These are phyloP conservation scores for Cyclotella baltica DNA, from an alignment of 108 stramenopile species.

Conservation along the genomic window DNA sequence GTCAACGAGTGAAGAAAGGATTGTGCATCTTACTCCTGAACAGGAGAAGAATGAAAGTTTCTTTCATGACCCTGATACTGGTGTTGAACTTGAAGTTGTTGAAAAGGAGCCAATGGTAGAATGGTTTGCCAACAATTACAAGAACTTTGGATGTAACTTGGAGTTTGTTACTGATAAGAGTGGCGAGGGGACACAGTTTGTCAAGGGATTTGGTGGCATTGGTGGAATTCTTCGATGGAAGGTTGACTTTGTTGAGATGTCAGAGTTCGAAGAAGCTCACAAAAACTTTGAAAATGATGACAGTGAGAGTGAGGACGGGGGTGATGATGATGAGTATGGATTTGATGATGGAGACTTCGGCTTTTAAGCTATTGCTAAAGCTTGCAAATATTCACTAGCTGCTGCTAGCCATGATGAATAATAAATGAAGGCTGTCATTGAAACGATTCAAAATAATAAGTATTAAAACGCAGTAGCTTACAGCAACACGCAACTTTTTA, in stretches of 20 bases:
- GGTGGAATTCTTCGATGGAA: slow-evolving; percentile 99
- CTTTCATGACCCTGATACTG: slow-evolving; percentile 90
- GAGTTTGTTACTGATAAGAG: slow-evolving; percentile 98
- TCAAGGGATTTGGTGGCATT: slow-evolving; percentile 99
- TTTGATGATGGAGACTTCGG: slow-evolving; percentile 92
- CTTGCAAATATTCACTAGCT: background rate
- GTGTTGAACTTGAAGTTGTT: slow-evolving; percentile 93
- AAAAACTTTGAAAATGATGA: slow-evolving; percentile 59
- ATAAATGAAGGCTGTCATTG: too few species aligned
- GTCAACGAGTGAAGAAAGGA: slow-evolving; percentile 81
- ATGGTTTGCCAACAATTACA: slow-evolving; percentile 99
- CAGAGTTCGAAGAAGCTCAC: slow-evolving; percentile 75
- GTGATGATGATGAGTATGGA: slow-evolving; percentile 80
- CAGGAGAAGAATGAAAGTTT: slow-evolving; percentile 88
- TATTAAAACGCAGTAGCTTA: too few species aligned
- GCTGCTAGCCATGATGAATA: too few species aligned
- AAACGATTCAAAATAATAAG: too few species aligned
- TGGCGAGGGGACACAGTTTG: slow-evolving; percentile 98
- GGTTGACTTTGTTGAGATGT: slow-evolving; percentile 94
- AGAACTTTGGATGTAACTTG: slow-evolving; percentile 94
- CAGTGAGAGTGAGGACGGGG: slow-evolving; percentile 65
- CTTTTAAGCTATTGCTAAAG: slow-evolving; percentile 62
- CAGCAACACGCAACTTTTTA: too few species aligned
- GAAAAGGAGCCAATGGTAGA: slow-evolving; percentile 95
- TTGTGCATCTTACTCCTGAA: slow-evolving; percentile 90